Percentiles rank a stretch among this genome's conserved stretches.
Conservation (phyloP, 306 rosid species). For the Mimosa pudica region DNA sequence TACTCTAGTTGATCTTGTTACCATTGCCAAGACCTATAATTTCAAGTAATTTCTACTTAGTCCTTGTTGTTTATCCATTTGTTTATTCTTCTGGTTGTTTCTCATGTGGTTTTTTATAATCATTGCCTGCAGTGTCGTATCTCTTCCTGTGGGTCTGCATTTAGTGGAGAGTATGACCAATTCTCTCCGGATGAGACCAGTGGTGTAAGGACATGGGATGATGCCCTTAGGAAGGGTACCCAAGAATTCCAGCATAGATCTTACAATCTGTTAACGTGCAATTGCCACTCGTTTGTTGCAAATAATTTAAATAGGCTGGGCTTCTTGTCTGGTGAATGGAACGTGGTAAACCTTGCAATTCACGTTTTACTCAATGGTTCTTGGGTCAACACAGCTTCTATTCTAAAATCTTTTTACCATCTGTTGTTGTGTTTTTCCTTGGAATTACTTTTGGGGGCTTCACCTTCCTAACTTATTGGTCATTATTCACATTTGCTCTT, state of each 20-base stretch:
- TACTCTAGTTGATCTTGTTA: constrained; percentile 8
- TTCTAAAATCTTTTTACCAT: constrained; percentile 72
- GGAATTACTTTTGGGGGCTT: constrained; percentile 72
- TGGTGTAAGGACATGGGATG: constrained; percentile 77
- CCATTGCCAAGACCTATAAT: constrained; percentile 15
- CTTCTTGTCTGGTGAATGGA: constrained; percentile 80
- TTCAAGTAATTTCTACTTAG: constrained; percentile 22
- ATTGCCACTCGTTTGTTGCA: constrained; percentile 95
- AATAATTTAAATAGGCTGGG: constrained; percentile 79
- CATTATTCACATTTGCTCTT: constrained; percentile 56
- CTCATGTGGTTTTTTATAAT: constrained; percentile 37
- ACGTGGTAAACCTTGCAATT: constrained; percentile 93
- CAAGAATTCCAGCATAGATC: constrained; percentile 88
- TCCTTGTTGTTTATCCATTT: constrained; percentile 16
- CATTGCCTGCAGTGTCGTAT: constrained; percentile 56
- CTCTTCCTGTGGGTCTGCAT: constrained; percentile 40
- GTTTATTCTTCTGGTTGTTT: constrained; percentile 27
- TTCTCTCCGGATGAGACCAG: constrained; percentile 49
- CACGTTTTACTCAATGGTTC: constrained; percentile 73
- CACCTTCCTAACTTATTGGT: constrained; percentile 68
- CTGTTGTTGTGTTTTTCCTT: constrained; percentile 53
- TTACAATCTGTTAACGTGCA: constrained; percentile 86
- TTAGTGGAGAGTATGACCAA: constrained; percentile 50
- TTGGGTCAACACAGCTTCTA: constrained; percentile 76
- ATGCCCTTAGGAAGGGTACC: constrained; percentile 70